Base-by-base conservation (phyloP, 2,329 filamentous ascomycete species). In the Pseudopithomyces maydicus region DNA sequence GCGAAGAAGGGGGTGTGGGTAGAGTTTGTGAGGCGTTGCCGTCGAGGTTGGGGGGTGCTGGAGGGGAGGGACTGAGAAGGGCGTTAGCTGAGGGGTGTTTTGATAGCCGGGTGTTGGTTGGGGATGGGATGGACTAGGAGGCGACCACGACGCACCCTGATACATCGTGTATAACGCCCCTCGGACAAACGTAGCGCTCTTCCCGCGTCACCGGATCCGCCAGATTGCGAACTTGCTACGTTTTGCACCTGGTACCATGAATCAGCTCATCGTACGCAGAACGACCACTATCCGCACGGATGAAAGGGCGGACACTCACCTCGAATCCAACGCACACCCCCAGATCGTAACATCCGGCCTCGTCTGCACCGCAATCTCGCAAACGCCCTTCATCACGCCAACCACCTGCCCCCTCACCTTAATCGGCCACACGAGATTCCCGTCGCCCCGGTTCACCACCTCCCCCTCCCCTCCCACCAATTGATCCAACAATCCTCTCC, bases 311-410 rank as follows among this genome's bases (percentile, higher is more conserved):
- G 15, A n/a, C n/a, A 50, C 36, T 41, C n/a, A 43, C 56, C 77
- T 69, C 0, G 81, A 80, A 35, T 77, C 66, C 1, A 73, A 71
- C 15, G 75, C 72, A 61, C 86, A 84, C 0, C 80, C 82, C 81
- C 83, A 85, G n/a, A 86, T 72, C 0, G 77, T 74, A 29, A 84
- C 74, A 19, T 79, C 75, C 29, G 64, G 76, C 47, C 60, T 75
- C 59, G 75, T 82, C 66, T 79, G 75, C 14, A 86, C 67, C 0
- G 81, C 77, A 10, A 87, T 61, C 59, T 85, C 84, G 22, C 82
- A 81, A 2, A 84, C 64, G 7, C 75, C 77, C 2, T 74, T 62
- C 20, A 83, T 71, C 1, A 59, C 75, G 0, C 79, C 82, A 48
- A 86, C 78, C 58, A 80, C 70, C 47, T 79, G 80, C 8, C 84